These are phyloP conservation scores for Aegilops tauschii DNA, from an alignment of 176 grass and related monocot species.

Conservation along the genomic window DNA sequence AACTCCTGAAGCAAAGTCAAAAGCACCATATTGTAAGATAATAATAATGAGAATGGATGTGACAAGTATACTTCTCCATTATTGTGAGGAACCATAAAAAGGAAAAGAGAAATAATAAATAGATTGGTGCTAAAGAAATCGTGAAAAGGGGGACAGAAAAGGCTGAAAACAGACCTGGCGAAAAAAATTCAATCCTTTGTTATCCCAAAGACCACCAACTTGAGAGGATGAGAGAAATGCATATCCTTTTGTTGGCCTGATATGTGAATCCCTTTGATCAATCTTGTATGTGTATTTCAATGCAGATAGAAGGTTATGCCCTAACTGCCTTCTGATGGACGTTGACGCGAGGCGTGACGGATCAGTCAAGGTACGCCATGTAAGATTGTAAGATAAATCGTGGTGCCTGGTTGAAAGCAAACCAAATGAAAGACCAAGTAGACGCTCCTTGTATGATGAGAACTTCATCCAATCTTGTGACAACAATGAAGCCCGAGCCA, in stretches of 20 bases:
- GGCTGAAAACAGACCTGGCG: conserved; percentile 56
- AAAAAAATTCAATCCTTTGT: conserved; percentile 63
- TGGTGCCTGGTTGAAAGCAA: conserved; percentile 85
- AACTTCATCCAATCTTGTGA: conserved; percentile 82
- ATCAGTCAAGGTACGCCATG: conserved; percentile 71
- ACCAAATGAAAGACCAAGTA: conserved; percentile 76
- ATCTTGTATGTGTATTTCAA: conserved; percentile 90
- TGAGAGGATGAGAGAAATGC: conserved; percentile 84
- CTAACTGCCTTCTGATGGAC: conserved; percentile 72
- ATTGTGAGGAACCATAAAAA: background rate
- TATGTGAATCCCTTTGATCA: conserved; percentile 75
- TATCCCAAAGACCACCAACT: conserved; percentile 72
- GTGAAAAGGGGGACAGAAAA: background rate
- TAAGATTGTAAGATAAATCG: conserved; percentile 77
- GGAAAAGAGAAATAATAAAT: background rate
- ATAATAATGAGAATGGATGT: background rate
- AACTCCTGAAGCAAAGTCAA: conserved; percentile 65
- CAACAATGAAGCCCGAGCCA: conserved; percentile 60
- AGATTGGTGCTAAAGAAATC: background rate
- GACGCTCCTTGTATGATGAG: conserved; percentile 77
- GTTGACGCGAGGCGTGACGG: conserved; percentile 54
- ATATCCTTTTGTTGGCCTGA: conserved; percentile 86
- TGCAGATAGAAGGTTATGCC: conserved; percentile 79
- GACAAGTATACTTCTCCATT: background rate
- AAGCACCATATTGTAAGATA: background rate